phyloP scores from a whole-genome alignment of 352 stramenopile genomes.

The Pythium monospermum region DNA sequence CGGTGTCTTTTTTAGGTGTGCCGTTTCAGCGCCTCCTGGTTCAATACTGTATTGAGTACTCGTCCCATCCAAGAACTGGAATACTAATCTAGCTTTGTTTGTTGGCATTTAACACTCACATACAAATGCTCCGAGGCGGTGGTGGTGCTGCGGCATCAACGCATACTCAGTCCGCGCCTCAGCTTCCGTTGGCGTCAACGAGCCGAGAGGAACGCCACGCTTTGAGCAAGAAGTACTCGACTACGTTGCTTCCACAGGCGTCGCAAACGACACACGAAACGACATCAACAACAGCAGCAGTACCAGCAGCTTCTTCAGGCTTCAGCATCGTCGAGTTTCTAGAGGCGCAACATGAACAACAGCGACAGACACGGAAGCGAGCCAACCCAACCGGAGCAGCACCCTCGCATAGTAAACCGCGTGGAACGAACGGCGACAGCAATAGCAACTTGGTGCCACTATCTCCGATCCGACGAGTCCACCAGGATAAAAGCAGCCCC shows the following conservation, averaged over 20 bases:
- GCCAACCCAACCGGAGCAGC: constrained; percentile 12
- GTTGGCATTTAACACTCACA: not conserved
- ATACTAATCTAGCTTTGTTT: not conserved
- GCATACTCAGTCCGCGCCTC: constrained; percentile 11
- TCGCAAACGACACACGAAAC: not conserved
- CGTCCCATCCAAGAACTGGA: too few relatives aligned
- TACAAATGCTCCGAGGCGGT: not conserved
- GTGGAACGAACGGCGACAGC: not conserved
- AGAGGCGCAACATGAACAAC: not conserved
- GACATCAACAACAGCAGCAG: not conserved
- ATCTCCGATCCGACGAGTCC: constrained; percentile 12
- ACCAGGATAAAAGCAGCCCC: not conserved
- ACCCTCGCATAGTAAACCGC: not conserved
- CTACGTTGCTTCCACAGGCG: not conserved
- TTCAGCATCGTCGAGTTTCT: constrained; percentile 19
- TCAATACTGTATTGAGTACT: too few relatives aligned
- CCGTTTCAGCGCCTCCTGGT: too few relatives aligned
- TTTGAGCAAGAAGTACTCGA: constrained; percentile 6
- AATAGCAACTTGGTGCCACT: constrained; percentile 3
- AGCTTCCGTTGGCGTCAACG: constrained; percentile 1
- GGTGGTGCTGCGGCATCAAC: not conserved
- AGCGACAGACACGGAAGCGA: constrained; percentile 11
- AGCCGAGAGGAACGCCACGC: not conserved
- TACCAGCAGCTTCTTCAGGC: not conserved
- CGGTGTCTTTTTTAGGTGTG: too few relatives aligned